Evolutionary conservation across 352 stramenopile genomes (phyloP).

Genomic region (Phytopythium sindhum): DNA sequence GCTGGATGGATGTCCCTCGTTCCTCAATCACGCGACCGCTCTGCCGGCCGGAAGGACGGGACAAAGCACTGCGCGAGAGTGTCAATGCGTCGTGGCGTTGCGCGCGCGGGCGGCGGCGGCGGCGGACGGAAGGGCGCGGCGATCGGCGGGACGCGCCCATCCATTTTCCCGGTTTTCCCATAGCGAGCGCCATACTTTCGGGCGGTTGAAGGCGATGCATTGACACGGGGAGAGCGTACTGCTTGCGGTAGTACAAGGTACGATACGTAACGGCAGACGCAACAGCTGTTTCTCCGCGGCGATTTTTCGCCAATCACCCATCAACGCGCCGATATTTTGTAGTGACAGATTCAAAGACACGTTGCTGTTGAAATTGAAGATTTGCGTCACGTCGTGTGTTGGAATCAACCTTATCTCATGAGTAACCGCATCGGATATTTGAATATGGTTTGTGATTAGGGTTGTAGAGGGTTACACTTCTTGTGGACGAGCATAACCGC

Average conservation of each 20-base stretch:
- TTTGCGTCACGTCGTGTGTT: neutral
- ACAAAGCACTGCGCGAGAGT: too few relatives aligned
- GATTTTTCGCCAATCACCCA: slow-evolving; percentile 3
- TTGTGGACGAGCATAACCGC: neutral
- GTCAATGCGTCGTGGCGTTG: neutral
- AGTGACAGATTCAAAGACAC: neutral
- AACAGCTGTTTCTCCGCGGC: neutral
- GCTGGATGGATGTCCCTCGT: neutral
- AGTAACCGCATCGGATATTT: neutral
- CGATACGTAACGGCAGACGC: neutral
- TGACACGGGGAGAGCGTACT: neutral
- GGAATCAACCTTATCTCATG: neutral
- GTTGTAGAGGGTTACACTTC: neutral
- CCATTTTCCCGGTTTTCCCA: neutral
- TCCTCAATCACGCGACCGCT: too few relatives aligned
- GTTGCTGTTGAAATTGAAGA: neutral
- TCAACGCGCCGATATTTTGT: neutral
- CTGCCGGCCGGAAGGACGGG: too few relatives aligned
- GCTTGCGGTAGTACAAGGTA: neutral
- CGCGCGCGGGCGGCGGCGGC: neutral
- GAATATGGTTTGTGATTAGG: neutral
- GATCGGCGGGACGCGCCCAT: slow-evolving; percentile 1
- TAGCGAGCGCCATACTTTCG: neutral
- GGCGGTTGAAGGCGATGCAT: neutral
- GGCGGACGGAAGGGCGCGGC: neutral